Percentiles rank a stretch among this genome's conserved stretches.
Conservation (phyloP, 2,329 filamentous ascomycete genomes). For the Penicillium sclerotigenum region DNA sequence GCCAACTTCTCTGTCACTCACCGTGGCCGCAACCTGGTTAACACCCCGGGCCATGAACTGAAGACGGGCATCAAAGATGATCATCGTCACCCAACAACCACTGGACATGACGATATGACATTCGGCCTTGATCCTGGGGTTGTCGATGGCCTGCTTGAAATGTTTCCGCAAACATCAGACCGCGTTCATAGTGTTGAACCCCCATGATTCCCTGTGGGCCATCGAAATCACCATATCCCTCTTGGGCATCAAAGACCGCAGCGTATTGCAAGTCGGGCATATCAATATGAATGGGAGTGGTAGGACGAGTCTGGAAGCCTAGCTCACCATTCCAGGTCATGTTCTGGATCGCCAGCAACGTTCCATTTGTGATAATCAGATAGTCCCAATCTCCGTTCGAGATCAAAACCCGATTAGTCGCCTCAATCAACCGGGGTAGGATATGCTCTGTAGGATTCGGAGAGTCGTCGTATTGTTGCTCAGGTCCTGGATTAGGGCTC, state of each 20-base stretch:
- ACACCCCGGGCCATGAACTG: too few relatives aligned
- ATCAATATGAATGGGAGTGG: slow-evolving; percentile 38
- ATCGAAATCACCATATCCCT: slow-evolving; percentile 63
- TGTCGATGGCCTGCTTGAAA: slow-evolving; percentile 39
- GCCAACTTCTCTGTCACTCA: background rate
- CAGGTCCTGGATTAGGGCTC: slow-evolving; percentile 38
- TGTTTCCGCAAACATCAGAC: slow-evolving; percentile 63
- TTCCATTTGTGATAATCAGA: slow-evolving; percentile 67
- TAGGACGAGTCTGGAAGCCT: slow-evolving; percentile 68
- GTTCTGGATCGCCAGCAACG: slow-evolving; percentile 72
- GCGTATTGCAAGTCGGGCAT: slow-evolving; percentile 56
- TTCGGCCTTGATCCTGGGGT: slow-evolving; percentile 65
- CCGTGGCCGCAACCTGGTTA: too few relatives aligned
- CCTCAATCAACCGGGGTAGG: slow-evolving; percentile 40
- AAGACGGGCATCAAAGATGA: background rate
- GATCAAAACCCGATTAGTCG: slow-evolving; percentile 69
- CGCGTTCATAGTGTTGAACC: slow-evolving; percentile 68
- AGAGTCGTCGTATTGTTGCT: slow-evolving; percentile 40
- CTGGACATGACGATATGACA: slow-evolving; percentile 64
- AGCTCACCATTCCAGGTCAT: slow-evolving; percentile 75
- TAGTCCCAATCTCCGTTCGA: slow-evolving; percentile 72
- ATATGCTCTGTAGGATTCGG: slow-evolving; percentile 55
- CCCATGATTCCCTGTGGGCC: slow-evolving; percentile 66
- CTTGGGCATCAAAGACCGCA: slow-evolving; percentile 45
- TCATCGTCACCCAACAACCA: slow-evolving; percentile 26